phyloP scores from a whole-genome alignment of 306 rosid genomes.

The Ormosia semicastrata region DNA sequence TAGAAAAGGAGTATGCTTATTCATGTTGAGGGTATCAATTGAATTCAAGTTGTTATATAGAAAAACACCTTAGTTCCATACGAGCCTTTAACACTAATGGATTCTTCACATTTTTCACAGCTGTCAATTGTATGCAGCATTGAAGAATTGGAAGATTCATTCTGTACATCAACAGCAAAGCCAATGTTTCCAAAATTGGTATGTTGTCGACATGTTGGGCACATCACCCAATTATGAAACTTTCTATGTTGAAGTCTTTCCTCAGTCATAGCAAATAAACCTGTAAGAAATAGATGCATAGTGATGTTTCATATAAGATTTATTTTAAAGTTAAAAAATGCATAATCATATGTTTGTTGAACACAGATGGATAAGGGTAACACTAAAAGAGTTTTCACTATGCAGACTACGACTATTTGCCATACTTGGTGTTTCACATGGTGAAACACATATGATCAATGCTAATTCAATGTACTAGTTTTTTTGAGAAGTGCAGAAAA shows the following conservation, averaged over 20 bases:
- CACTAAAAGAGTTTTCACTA: background rate
- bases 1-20: background rate
- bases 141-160: conserved; percentile 48
- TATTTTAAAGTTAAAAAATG: conserved; percentile 9
- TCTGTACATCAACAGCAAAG: conserved; percentile 72
- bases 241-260: conserved; percentile 46
- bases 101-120: conserved; percentile 56
- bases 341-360: conserved; percentile 3
- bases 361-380: background rate
- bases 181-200: conserved; percentile 87
- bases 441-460: conserved; percentile 19
- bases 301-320: background rate
- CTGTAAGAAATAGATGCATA: conserved; percentile 39
- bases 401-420: background rate
- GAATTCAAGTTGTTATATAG: background rate
- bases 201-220: conserved; percentile 96
- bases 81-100: conserved; percentile 75
- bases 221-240: conserved; percentile 79
- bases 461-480: conserved; percentile 4
- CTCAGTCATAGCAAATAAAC: conserved; percentile 91
- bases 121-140: conserved; percentile 37
- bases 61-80: conserved; percentile 86
- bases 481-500: background rate
- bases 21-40: conserved; percentile 17
- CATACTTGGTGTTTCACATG: background rate